These are phyloP conservation scores for Leccinum rimulosum DNA, from an alignment of 768 basidiomycete species.

Conservation along the genomic window DNA sequence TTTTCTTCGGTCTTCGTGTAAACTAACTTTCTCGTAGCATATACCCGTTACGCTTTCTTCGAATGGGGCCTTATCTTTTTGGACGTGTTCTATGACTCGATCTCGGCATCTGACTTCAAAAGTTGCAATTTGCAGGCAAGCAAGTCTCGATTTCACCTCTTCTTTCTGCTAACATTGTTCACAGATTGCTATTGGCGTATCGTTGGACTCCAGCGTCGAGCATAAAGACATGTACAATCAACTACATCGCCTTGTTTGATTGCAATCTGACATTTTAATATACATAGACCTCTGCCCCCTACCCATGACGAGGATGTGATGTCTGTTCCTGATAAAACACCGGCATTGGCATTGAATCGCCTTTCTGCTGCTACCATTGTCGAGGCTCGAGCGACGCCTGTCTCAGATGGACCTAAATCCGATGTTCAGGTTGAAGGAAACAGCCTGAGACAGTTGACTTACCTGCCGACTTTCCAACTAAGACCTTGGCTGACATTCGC, in stretches of 20 bases:
- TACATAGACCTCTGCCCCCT: constrained; percentile 19
- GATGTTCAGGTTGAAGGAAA: background rate
- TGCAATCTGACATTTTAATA: constrained; percentile 21
- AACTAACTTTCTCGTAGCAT: constrained; percentile 49
- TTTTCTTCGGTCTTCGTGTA: background rate
- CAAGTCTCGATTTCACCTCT: background rate
- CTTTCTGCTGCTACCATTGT: background rate
- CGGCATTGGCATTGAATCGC: background rate
- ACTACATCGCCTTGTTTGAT: constrained; percentile 38
- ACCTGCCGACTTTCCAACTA: background rate
- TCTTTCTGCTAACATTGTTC: background rate
- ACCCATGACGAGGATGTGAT: constrained; percentile 7
- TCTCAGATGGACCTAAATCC: background rate
- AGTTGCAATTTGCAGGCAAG: constrained; percentile 53
- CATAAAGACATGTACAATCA: constrained; percentile 46
- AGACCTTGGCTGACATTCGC: constrained; percentile 33
- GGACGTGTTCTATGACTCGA: constrained; percentile 71
- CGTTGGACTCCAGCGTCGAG: constrained; percentile 19
- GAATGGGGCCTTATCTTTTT: constrained; percentile 83
- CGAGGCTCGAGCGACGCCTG: background rate
- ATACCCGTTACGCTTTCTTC: constrained; percentile 81
- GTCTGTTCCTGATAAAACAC: background rate
- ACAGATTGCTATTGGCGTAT: constrained; percentile 29
- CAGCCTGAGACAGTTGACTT: background rate
- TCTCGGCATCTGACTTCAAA: constrained; percentile 58